Base-by-base conservation (phyloP, 345 rosid species). In the Melastoma malabathricum region DNA sequence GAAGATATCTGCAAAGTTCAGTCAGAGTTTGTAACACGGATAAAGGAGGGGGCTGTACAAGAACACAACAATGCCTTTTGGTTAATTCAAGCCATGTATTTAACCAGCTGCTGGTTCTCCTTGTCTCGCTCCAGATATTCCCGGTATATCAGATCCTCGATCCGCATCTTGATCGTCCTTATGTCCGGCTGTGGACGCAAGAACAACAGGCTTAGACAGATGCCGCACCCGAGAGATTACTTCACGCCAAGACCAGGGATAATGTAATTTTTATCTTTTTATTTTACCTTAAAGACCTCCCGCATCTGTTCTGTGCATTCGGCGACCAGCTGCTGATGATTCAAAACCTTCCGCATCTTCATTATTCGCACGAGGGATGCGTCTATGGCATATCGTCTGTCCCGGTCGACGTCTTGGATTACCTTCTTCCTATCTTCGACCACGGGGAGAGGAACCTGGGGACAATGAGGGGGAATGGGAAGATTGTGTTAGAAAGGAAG, bases 331-430 rank as follows among this genome's bases (percentile, higher is more conserved):
- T 69, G 71, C 13, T 76, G 81, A 47, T 69, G 50, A 18, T 69
- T 67, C 51, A 76, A 60, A 14, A 64, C 64, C 58, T 76, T 72
- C 44, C 72, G 60, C 45, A 74, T 67, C 69, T 76, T 72, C 81
- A 76, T 72, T 38, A 76, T 76, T 10, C 75, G 71, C 57, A 72
- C 71, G 45, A 72, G 51, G 10, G 81, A 68, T 13, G 81, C 69
- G 16, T 69, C 78, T 23, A 72, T 70, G 5, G 70, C 65, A 55
- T 59, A 63, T 13, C 65, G 59, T 39, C 79, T 58, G 12, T 74
- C 75, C 39, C 62, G 64, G 27, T 60, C 70, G 29, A 70, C 72
- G 52, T 74, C 75, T 69, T 66, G 72, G 18, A 61, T 52, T 15
- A 63, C 66, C 55, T 58, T 67, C 59, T 60, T 70, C 64, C 56